A percentile compares a stretch with the other conserved stretches of the same genome.
Evolutionary conservation across 108 stramenopile species (phyloP).

Genomic region (Ochromonas danica): DNA sequence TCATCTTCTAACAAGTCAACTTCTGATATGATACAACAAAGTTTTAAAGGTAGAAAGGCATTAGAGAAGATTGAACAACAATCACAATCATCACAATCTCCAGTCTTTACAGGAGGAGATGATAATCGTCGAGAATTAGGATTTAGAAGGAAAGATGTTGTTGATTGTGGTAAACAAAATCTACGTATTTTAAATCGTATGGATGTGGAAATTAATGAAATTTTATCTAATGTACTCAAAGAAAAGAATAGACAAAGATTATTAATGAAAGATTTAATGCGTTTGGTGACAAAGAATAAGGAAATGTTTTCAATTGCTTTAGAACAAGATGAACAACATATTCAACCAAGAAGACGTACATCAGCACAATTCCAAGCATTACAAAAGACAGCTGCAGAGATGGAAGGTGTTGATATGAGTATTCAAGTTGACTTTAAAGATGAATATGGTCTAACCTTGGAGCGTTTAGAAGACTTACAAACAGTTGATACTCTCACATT

Average conservation of each 20-base stretch:
- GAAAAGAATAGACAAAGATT: constrained; percentile 30
- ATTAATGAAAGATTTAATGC: constrained; percentile 5
- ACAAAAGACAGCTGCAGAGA: background rate
- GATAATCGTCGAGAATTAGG: background rate
- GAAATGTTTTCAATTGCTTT: background rate
- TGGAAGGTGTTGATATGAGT: background rate
- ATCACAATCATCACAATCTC: too few relatives aligned
- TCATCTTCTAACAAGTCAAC: too few relatives aligned
- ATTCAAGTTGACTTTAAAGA: constrained; percentile 17
- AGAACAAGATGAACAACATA: background rate
- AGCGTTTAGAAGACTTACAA: background rate
- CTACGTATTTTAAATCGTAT: background rate
- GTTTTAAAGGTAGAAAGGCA: too few relatives aligned
- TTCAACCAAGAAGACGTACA: background rate
- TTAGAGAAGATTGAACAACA: too few relatives aligned
- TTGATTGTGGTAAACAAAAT: constrained; percentile 3
- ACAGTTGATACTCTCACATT: background rate
- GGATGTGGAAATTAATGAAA: constrained; percentile 32
- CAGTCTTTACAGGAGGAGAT: background rate
- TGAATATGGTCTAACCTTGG: background rate
- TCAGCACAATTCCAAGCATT: background rate
- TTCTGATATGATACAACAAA: too few relatives aligned
- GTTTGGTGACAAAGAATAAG: background rate
- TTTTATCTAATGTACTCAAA: background rate
- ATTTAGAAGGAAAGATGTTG: constrained; percentile 10